Evolutionary conservation across 139 green algal genomes (phyloP), one percentile per base, ranked within the genome.

Genomic region (Picochlorum sp.): DNA sequence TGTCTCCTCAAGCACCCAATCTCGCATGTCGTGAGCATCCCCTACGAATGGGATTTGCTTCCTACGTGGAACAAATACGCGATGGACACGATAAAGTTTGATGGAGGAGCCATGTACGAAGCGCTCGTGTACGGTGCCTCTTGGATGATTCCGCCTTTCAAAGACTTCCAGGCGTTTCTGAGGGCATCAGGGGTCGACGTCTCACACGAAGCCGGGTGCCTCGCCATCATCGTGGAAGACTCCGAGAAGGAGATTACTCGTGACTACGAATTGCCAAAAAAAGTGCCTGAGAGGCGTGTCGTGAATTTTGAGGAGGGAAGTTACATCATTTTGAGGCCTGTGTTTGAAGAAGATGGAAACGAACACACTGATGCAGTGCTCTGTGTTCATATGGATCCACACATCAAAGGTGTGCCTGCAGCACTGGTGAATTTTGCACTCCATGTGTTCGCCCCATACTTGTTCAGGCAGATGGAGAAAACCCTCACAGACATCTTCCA

Each of bases 401-500:
- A 73, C 50, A 70, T 78, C 26, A 50, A 59, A 14, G 61, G 49
- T 14, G 62, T 73, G n/a, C 71, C 71, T 24, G 49, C 57, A 49
- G 57, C 62, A 50, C 61, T 78, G 4, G 57, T 78, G 24, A 78
- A 73, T 49, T 78, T 78, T 62, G 65, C 73, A 54, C 65, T 78
- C 24, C 56, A 57, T 20, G 58, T 78, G 49, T 63, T 78, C 15
- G 60, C 65, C 2, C 71, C 71, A 32, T 75, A 69, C 55, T 16
- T 70, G 24, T 44, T 55, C 41, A 59, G 8, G 15, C 37, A 66
- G 26, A 66, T 72, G 37, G 21, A 49, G 13, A 41, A 66, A 32
- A 57, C 61, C 37, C 50, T 77, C 32, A 56, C 49, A 28, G 23
- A 13, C 9, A 30, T 11, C n/a, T 77, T 72, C 38, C 38, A 45